Conservation (phyloP, 305 asterid species). For the Solanum hybrid region DNA sequence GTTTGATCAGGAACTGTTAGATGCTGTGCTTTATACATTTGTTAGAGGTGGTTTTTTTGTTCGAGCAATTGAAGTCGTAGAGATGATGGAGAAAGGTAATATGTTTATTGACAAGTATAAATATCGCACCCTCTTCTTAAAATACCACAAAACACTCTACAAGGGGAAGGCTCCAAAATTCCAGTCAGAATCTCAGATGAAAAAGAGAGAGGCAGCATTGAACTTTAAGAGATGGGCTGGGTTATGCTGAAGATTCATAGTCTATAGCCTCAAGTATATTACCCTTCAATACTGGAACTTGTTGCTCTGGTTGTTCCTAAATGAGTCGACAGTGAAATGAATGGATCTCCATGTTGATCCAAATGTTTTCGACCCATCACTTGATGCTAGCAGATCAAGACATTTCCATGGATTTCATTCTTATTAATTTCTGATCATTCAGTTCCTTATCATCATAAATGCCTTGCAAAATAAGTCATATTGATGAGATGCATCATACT, state of each 20-base stretch:
- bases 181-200: slow-evolving; percentile 73
- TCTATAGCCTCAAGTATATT: not conserved
- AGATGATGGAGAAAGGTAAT: slow-evolving; percentile 60
- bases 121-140: slow-evolving; percentile 63
- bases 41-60: slow-evolving; percentile 84
- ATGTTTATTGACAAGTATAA: slow-evolving; percentile 85
- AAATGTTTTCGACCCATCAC: not conserved
- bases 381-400: slow-evolving; percentile 2
- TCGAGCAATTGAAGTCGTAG: slow-evolving; percentile 78
- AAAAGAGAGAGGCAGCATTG: slow-evolving; percentile 73
- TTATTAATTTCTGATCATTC: not conserved
- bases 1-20: slow-evolving; percentile 79
- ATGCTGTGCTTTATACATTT: slow-evolving; percentile 74
- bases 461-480: not conserved
- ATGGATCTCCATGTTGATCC: not conserved
- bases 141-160: slow-evolving; percentile 65
- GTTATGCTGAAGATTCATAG: slow-evolving; percentile 22
- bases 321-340: not conserved
- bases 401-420: not conserved
- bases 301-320: not conserved
- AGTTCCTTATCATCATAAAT: not conserved
- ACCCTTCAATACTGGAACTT: not conserved
- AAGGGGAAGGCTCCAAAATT: slow-evolving; percentile 76
- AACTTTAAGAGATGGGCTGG: slow-evolving; percentile 80
- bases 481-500: not conserved